A percentile compares a stretch with the other conserved stretches of the same genome.
phyloP scores from a whole-genome alignment of 2,329 filamentous ascomycete genomes.

The Basipetospora chlamydospora region DNA sequence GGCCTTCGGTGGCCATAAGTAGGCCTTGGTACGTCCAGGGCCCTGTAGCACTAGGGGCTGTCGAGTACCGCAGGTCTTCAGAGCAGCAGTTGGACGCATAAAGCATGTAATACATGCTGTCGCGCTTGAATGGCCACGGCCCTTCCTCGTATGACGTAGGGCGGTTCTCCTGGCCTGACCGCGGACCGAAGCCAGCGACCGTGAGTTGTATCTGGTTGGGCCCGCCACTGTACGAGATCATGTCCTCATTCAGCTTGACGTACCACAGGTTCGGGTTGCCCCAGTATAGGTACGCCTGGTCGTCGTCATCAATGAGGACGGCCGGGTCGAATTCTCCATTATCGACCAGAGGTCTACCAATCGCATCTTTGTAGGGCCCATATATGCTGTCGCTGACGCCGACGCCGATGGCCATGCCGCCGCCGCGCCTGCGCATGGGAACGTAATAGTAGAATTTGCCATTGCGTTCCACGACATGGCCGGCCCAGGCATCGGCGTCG shows the following conservation, averaged over 20 bases:
- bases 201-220: slow-evolving; percentile 11
- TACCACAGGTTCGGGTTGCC: slow-evolving; percentile 22
- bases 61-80: slow-evolving; percentile 18
- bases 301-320: slow-evolving; percentile 26
- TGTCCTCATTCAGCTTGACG: slow-evolving; percentile 24
- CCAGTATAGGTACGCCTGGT: slow-evolving; percentile 27
- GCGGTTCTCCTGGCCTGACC: slow-evolving; percentile 8
- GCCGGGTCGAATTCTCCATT: slow-evolving; percentile 22
- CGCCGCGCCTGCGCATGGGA: slow-evolving; percentile 11
- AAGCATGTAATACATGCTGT: slow-evolving; percentile 15
- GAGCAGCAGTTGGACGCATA: slow-evolving; percentile 16
- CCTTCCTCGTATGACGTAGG: slow-evolving; percentile 15
- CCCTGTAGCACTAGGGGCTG: slow-evolving; percentile 12
- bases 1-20: slow-evolving; percentile 15
- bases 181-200: slow-evolving; percentile 8
- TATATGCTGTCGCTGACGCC: slow-evolving; percentile 18
- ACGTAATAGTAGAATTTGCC: slow-evolving; percentile 20
- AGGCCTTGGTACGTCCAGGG: slow-evolving; percentile 17
- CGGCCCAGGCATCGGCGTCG: slow-evolving; percentile 19
- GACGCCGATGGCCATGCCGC: slow-evolving; percentile 18
- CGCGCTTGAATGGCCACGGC: slow-evolving; percentile 18
- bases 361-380: slow-evolving; percentile 20
- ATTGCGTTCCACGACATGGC: slow-evolving; percentile 17
- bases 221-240: slow-evolving; percentile 20
- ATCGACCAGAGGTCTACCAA: slow-evolving; percentile 19